Conservation (phyloP, 73 alveolate species). For the Stentor coeruleus region DNA sequence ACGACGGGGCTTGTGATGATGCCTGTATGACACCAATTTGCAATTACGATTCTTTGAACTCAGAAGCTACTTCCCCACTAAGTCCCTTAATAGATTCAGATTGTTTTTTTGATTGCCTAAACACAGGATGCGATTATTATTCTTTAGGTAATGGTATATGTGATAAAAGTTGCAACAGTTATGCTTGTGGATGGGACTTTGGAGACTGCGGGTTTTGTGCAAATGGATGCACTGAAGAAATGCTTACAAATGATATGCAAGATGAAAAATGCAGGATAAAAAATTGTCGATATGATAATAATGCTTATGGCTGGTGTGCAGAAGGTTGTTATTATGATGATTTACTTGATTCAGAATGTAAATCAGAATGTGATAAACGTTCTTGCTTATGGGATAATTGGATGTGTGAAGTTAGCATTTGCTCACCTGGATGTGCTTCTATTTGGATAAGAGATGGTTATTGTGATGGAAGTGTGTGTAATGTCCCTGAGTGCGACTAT, state of each 20-base stretch:
- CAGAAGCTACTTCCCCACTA: too few relatives aligned
- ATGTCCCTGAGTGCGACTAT: neutral
- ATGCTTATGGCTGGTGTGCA: neutral
- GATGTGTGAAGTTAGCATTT: neutral
- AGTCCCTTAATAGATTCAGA: too few relatives aligned
- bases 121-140: too few relatives aligned
- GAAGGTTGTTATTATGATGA: neutral
- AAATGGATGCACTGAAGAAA: slow-evolving; percentile 10
- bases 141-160: too few relatives aligned
- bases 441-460: neutral
- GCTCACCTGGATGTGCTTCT: neutral
- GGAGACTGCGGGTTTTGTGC: too few relatives aligned
- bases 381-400: neutral
- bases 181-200: too few relatives aligned
- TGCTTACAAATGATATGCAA: neutral
- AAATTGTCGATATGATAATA: neutral
- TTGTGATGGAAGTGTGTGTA: neutral
- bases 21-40: too few relatives aligned
- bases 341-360: neutral
- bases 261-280: neutral
- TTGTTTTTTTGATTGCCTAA: too few relatives aligned
- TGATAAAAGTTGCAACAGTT: too few relatives aligned
- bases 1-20: too few relatives aligned
- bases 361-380: neutral
- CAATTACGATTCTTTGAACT: too few relatives aligned